Evolutionary conservation across 768 basidiomycete genomes (phyloP).

Genomic region (Leccinum pellstonianum): DNA sequence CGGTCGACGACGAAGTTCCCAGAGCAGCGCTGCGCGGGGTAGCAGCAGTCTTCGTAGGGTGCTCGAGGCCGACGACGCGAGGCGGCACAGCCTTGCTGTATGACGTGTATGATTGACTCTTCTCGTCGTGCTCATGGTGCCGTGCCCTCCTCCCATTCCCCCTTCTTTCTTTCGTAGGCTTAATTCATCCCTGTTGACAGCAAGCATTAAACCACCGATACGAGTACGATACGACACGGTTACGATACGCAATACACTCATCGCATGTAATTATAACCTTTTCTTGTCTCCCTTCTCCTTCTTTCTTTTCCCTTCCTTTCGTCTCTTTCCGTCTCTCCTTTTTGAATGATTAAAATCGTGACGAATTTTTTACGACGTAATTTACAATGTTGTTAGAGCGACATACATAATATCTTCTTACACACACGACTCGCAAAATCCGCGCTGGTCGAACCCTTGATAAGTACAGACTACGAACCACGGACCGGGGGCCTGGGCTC

Average conservation of each 20-base stretch:
- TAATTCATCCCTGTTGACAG: constrained; percentile 36
- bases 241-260: constrained; percentile 22
- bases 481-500: background rate
- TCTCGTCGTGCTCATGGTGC: constrained; percentile 17
- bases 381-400: constrained; percentile 21
- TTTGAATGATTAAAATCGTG: constrained; percentile 9
- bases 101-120: constrained; percentile 35
- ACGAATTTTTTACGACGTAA: constrained; percentile 30
- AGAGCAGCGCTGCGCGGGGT: constrained; percentile 15
- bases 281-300: background rate
- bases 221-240: constrained; percentile 23
- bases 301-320: background rate
- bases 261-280: constrained; percentile 31
- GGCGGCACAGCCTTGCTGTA: constrained; percentile 68
- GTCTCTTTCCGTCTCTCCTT: background rate
- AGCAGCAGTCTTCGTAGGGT: constrained; percentile 32
- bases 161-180: constrained; percentile 24
- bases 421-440: background rate
- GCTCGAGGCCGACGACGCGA: constrained; percentile 48
- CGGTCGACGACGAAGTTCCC: constrained; percentile 48
- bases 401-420: constrained; percentile 14
- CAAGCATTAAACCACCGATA: constrained; percentile 15
- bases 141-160: constrained; percentile 5
- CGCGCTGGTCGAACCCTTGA: background rate
- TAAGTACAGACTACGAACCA: background rate